Evolutionary conservation across 2,329 filamentous ascomycete species (phyloP), one percentile per base, ranked within the genome.

Genomic region (Ophiocordyceps camponoti-rufipedis): DNA sequence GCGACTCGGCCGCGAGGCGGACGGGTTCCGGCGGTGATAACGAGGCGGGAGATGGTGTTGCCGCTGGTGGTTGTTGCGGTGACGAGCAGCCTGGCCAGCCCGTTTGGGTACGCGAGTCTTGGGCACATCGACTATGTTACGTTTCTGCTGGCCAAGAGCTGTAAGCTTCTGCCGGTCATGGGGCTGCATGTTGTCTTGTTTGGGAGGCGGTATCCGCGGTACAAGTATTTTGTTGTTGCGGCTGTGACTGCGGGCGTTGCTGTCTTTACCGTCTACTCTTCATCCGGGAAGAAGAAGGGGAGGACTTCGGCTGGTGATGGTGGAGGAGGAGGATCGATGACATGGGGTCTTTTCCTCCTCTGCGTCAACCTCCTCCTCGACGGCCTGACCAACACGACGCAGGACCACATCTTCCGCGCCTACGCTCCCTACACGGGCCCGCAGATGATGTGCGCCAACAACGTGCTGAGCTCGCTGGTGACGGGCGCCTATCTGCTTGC

Each of bases 361-460:
- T 76, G 75, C 41, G 80, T 96, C 58, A 98, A 98, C 62, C 71
- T 98, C 44, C 74, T 98, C 18, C 91, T 98, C 56, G 91, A 98
- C 61, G 91, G 91, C 51, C 71, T 98, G 45, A 96, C 89, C 48
- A 98, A 98, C 64, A 87, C 82, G 45, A 94, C 89, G 2, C 91
- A 98, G 69, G 91, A 98, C 63, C 80, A 94, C 62, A 86, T 98
- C 61, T 95, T 96, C 61, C 64, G 66, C 51, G 71, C 76, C 7
- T 94, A 87, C 64, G 78, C 77, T 51, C 79, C 81, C 13, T 95
- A 91, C 60, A 77, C 78, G 3, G 91, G 91, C 10, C 87, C 89
- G 48, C 91, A 98, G 72, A 98, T 98, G 91, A 98, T 98, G 91
- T 93, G 88, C 60, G 88, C 89, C 38, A 86, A 95, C 64, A 98